Base-by-base conservation (phyloP, 208 protist genomes). In the Angomonas desouzai region DNA sequence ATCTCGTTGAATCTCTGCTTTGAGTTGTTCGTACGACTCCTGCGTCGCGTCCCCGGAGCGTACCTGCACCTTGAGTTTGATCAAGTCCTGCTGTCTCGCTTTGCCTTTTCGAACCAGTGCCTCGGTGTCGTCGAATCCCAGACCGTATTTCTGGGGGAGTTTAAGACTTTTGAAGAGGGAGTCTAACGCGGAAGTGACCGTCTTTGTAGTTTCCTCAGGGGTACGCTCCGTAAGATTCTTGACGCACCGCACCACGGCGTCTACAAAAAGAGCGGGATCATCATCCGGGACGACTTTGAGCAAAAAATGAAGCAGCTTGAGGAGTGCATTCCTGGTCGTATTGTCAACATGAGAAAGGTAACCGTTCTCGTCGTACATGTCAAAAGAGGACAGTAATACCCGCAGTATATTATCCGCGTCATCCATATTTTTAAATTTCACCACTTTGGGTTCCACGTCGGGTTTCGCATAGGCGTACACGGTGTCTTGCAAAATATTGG, bases 61-160 rank as follows among this genome's bases (percentile, higher is more conserved):
- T 36, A 79, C 62, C 40, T 83, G 68, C 34, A 83, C 83, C 68
- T 79, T 81, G 33, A 73, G 75, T 49, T 74, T 62, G 40, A 83
- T 66, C 32, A 93, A 72, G 36, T 93, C 83, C 66, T 89, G 83
- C 60, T 92, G 83, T n/a, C 87, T 82, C 73, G 91, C 85, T 10
- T 83, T 84, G 67, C 82, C 89, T 68, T 89, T 88, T 30, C 83
- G 77, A n/a, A 76, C 87, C 38, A 96, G 79, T 20, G 87, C 87
- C 74, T 96, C 87, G 10, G 93, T 75, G 63, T 96, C 90, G 32
- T 96, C 90, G 62, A 91, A 96, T 28, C 87, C 87, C 33, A 93
- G 73, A 6, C 64, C 79, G 70, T 89, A 78, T 9, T 78, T 73
- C 62, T 91, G 84, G 4, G 85, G 87, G 53, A 96, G 77, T 56